phyloP scores from a whole-genome alignment of 495 filamentous ascomycete genomes.

The Articulospora tetracladia region DNA sequence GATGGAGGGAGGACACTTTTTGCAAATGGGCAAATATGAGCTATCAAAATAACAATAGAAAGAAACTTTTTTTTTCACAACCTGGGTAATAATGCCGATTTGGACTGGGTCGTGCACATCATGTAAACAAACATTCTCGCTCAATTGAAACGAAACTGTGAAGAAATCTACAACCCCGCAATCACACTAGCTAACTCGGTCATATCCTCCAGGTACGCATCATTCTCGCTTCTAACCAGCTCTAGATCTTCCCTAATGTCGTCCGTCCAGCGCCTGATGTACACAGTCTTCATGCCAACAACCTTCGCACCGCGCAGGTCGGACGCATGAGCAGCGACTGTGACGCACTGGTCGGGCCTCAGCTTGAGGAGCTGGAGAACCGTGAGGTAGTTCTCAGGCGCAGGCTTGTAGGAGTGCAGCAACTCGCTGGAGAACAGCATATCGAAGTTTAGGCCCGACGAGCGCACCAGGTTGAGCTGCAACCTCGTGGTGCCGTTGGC shows the following conservation, averaged over 20 bases:
- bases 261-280: constrained; percentile 50
- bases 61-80: not conserved
- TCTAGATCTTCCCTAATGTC: constrained; percentile 48
- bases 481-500: constrained; percentile 54
- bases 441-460: constrained; percentile 45
- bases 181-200: constrained; percentile 18
- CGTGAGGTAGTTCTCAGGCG: constrained; percentile 39
- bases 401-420: constrained; percentile 45
- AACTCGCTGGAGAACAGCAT: constrained; percentile 50
- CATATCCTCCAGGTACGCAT: constrained; percentile 44
- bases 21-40: constrained; percentile 20
- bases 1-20: constrained; percentile 21
- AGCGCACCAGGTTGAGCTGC: constrained; percentile 46
- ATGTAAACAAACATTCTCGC: too few relatives aligned
- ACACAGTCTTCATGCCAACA: constrained; percentile 45
- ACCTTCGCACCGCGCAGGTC: constrained; percentile 43
- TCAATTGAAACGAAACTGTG: too few relatives aligned
- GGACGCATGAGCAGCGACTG: constrained; percentile 53
- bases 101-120: too few relatives aligned
- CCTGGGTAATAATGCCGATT: too few relatives aligned
- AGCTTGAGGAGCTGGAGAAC: constrained; percentile 39
- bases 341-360: constrained; percentile 41
- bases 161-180: constrained; percentile 7
- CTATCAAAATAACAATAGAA: not conserved
- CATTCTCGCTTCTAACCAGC: constrained; percentile 38